Base-by-base conservation (phyloP, 495 filamentous ascomycete genomes). In the Pyronema omphalodes region DNA sequence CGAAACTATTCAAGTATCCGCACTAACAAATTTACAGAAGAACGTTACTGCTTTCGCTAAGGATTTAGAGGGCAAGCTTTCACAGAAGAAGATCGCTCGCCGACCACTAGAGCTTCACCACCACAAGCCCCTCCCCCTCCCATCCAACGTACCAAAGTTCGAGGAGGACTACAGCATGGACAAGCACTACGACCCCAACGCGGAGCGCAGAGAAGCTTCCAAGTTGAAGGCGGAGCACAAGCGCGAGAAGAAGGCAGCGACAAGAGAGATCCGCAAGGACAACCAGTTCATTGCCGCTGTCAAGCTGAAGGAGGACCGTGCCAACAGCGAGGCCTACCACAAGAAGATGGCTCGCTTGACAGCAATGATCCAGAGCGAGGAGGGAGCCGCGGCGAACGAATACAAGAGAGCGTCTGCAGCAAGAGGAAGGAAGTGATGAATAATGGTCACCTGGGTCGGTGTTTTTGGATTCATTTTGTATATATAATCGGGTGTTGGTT, bases 161-260 rank as follows among this genome's bases (percentile, higher is more conserved):
- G 93, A 99, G 71, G 88, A 94, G 67, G 71, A 77, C 58, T 99
- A 87, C 78, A 87, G 88, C 67, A 91, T 88, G 9, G 76, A 85
- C 72, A 88, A 84, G 68, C 89, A 93, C 73, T 94, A 96, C 74
- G 91, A 99, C 62, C 86, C 86, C 0, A 80, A 96, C 67, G 77
- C 78, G 51, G 88, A 91, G 64, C 83, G 91, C 23, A 76, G 81
- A n/a, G 86, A 93, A 56, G 58, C 78, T 45, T 78, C 77, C 58
- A 87, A 85, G 61, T 73, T 99, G 62, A 79, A 77, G 69, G 79
- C 80, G 45, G 89, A 99, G 71, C 80, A 86, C 76, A 94, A 94
- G 77, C 78, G 81, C 61, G 91, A 99, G 74, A 75, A 76, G 67
- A 99, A 99, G 77, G 91, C 88, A 9, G 91, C 91, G 18, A 75